phyloP scores from a whole-genome alignment of 2,329 filamentous ascomycete species.

The Ascochyta pisi region DNA sequence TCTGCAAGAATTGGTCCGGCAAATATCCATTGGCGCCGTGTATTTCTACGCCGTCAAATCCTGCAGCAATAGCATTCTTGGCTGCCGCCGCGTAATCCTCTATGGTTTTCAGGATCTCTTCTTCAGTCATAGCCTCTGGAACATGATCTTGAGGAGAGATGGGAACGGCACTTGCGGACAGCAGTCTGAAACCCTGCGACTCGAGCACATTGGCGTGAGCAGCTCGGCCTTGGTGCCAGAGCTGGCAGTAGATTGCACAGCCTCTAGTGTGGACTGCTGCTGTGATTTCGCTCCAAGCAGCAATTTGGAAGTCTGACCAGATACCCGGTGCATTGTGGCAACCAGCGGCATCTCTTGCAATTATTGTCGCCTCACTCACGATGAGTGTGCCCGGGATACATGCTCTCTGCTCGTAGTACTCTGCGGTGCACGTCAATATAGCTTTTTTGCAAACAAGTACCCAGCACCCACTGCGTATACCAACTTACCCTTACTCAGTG shows the following conservation, averaged over 20 bases:
- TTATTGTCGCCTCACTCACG: conserved; percentile 64
- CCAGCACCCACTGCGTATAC: background rate
- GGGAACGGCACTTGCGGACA: conserved; percentile 43
- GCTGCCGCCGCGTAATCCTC: conserved; percentile 50
- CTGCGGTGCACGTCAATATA: conserved; percentile 14
- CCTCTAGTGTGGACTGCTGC: conserved; percentile 66
- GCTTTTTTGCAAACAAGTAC: background rate
- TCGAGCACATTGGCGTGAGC: conserved; percentile 47
- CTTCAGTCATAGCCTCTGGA: conserved; percentile 44
- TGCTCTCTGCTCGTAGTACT: conserved; percentile 62
- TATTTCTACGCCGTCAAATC: conserved; percentile 67
- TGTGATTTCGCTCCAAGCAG: conserved; percentile 64
- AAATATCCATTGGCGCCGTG: conserved; percentile 70
- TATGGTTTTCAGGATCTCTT: conserved; percentile 44
- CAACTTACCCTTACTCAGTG: conserved; percentile 16
- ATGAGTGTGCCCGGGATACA: conserved; percentile 61
- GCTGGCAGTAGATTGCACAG: conserved; percentile 64
- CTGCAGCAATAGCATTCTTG: conserved; percentile 55
- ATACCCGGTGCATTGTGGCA: conserved; percentile 63
- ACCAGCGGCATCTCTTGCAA: conserved; percentile 53
- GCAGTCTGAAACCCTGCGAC: conserved; percentile 33
- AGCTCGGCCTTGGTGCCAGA: conserved; percentile 65
- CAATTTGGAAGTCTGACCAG: conserved; percentile 53
- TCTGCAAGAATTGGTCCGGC: conserved; percentile 69
- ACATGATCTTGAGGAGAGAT: conserved; percentile 30